Evolutionary conservation across 768 basidiomycete species (phyloP), one percentile per base, ranked within the genome.

Genomic region (Termitomyces sp.): DNA sequence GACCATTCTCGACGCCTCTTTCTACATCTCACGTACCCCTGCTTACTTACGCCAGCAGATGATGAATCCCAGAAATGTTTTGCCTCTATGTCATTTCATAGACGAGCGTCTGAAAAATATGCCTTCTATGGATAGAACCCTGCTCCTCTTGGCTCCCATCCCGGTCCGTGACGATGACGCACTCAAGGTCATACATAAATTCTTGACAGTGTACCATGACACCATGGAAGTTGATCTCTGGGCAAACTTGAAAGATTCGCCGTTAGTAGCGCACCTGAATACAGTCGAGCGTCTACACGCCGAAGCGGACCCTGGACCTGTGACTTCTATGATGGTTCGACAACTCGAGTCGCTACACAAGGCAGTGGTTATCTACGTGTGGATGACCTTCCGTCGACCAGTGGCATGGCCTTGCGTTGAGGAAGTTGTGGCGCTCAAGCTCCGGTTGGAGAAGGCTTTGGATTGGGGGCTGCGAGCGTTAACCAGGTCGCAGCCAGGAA

Each of bases 281-380:
- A 44, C 62, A 11, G 73, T 82, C 8, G 76, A 81, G 61, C 64
- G 66, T 52, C 71, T 76, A 61, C 53, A 71, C 41, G 52, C 55
- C 47, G 57, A 56, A 23, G 41, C 48, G 27, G 47, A 48, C 30
- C 3, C 49, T 5, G 16, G 17, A 32, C 11, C 46, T 32, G 40
- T 63, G 66, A 54, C 43, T 11, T 10, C 61, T 28, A 21, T 39
- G 51, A 60, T 61, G 21, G 58, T 79, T 19, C 25, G 47, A 6
- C 40, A 48, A 16, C 69, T 98, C 45, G 95, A 98, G 69, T 75
- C 79, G 5, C 70, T 91, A 58, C 94, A 99, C 71, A 88, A 87
- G 63, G 72, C 82, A 30, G 64, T 92, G 28, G 84, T 87, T 14
- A 62, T 88, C 21, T 98, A 98, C 70, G 73, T 93, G 48, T 99